phyloP scores from a whole-genome alignment of 2,329 filamentous ascomycete genomes.

The Leptographium procerum region DNA sequence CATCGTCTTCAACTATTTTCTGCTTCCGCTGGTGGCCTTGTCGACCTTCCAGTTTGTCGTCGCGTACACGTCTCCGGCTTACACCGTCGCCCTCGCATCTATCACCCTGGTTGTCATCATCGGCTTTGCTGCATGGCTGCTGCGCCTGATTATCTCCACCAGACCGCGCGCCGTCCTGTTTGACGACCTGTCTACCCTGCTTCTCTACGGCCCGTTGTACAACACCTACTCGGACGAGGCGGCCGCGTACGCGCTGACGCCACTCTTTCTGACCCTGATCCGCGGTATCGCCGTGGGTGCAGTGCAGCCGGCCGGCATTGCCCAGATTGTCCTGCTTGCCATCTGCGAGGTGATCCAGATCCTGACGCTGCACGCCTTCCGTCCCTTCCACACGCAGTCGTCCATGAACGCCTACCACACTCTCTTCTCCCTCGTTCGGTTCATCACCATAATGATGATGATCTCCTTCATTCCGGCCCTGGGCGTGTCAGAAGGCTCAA shows the following conservation, averaged over 20 bases:
- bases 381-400: conserved; percentile 79
- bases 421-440: conserved; percentile 66
- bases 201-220: conserved; percentile 87
- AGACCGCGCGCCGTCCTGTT: conserved; percentile 80
- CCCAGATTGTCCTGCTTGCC: conserved; percentile 81
- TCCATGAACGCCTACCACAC: conserved; percentile 97
- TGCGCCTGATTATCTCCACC: conserved; percentile 68
- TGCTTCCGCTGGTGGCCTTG: conserved; percentile 74
- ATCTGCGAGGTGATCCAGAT: conserved; percentile 91
- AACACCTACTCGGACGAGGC: conserved; percentile 96
- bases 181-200: conserved; percentile 80
- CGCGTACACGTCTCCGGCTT: conserved; percentile 53
- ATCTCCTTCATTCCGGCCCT: conserved; percentile 78
- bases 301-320: conserved; percentile 83
- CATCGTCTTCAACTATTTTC: conserved; percentile 83
- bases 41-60: conserved; percentile 89
- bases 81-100: conserved; percentile 62
- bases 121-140: conserved; percentile 64
- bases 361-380: conserved; percentile 77
- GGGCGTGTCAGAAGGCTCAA: conserved; percentile 63
- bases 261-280: conserved; percentile 72
- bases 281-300: conserved; percentile 86
- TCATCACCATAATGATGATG: conserved; percentile 65
- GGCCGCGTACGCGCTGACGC: conserved; percentile 79
- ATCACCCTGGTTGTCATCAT: conserved; percentile 63